Conservation (phyloP, 345 rosid species). For the Citrus cavaleriei region DNA sequence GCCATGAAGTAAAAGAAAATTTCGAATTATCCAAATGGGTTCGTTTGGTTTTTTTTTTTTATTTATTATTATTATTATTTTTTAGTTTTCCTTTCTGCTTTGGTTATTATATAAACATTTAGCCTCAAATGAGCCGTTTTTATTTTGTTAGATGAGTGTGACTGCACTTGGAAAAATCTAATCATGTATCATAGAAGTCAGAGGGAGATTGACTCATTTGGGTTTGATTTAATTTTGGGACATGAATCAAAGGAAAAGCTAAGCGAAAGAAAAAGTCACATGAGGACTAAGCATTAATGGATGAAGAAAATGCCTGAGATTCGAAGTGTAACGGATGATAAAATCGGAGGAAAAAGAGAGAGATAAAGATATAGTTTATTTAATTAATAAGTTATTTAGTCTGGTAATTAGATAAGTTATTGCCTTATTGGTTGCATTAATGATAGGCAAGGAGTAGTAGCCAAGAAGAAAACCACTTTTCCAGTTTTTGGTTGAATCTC, state of each 20-base stretch:
- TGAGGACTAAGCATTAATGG: background rate
- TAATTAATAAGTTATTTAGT: background rate
- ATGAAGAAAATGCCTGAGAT: background rate
- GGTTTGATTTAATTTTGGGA: background rate
- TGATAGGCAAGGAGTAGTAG: background rate
- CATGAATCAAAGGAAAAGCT: background rate
- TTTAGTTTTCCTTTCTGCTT: background rate
- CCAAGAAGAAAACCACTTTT: background rate
- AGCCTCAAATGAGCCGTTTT: background rate
- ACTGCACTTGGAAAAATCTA: no score
- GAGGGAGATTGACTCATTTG: background rate
- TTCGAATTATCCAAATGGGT: background rate
- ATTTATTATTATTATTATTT: no score
- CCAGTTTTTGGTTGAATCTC: background rate
- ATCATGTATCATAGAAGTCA: background rate
- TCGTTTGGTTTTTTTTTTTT: background rate
- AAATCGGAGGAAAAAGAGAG: background rate
- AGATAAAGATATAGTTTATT: background rate
- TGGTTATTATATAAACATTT: background rate
- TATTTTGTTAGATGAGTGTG: no score
- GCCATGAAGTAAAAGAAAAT: background rate
- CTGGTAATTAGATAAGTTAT: background rate
- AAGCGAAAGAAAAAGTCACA: background rate
- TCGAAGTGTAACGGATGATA: conserved; percentile 20
- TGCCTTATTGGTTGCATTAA: background rate